Conservation (phyloP, 2,329 filamentous ascomycete genomes). For the Pestalotiopsis sp. region DNA sequence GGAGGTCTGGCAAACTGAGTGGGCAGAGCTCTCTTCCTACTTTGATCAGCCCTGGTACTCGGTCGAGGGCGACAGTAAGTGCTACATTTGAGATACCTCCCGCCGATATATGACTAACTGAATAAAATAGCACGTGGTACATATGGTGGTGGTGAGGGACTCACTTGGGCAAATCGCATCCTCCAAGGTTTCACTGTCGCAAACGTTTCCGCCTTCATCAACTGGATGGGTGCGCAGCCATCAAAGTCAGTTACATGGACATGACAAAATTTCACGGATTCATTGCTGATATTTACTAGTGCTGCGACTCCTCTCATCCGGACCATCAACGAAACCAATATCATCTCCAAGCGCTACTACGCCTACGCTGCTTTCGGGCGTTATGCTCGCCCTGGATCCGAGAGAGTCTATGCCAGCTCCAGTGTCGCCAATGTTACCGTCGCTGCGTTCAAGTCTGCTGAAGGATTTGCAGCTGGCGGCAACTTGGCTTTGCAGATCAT, state of each 20-base stretch:
- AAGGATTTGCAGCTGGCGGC: conserved; percentile 2
- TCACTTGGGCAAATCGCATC: conserved; percentile 8
- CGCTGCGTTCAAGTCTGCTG: background rate
- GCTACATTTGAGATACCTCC: background rate
- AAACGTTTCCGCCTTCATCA: conserved; percentile 9
- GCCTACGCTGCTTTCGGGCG: conserved; percentile 7
- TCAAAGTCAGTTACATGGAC: background rate
- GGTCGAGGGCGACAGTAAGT: conserved; percentile 9
- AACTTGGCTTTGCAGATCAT: conserved; percentile 9
- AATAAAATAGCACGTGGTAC: background rate
- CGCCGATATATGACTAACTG: background rate
- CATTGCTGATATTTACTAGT: background rate
- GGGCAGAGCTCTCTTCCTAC: conserved; percentile 37
- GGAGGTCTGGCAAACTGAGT: conserved; percentile 52
- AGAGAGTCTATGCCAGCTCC: conserved; percentile 7
- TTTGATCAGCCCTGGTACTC: conserved; percentile 10
- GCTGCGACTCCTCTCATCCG: conserved; percentile 6
- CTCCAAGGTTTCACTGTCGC: conserved; percentile 10
- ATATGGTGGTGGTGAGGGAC: conserved; percentile 5
- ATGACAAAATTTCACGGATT: background rate
- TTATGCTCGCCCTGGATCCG: conserved; percentile 3
- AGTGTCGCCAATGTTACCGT: conserved; percentile 2
- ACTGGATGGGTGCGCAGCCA: conserved; percentile 11
- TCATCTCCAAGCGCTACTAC: conserved; percentile 10
- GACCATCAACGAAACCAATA: conserved; percentile 7